Percentiles rank a stretch among this genome's conserved stretches.
Evolutionary conservation across 208 protist species (phyloP).

Genomic region (Wallacemonas collosoma): DNA sequence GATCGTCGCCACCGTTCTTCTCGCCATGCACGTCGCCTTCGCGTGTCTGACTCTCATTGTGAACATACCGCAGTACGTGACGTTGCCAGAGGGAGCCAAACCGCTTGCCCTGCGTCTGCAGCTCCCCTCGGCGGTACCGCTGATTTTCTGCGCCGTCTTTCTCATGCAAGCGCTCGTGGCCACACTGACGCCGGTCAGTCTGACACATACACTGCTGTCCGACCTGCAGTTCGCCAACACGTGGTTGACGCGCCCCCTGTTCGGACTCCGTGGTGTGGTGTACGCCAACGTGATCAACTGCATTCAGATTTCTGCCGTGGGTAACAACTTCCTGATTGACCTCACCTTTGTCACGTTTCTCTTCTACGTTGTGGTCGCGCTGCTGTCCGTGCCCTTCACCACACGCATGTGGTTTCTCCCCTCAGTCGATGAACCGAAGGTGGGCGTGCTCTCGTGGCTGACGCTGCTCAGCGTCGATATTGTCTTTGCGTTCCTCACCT

Average conservation of each 20-base stretch:
- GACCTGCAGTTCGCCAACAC: conserved; percentile 67
- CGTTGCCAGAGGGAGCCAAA: conserved; percentile 25
- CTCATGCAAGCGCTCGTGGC: conserved; percentile 58
- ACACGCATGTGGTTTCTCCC: conserved; percentile 80
- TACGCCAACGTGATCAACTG: conserved; percentile 76
- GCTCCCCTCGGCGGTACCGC: conserved; percentile 49
- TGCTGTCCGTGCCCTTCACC: conserved; percentile 73
- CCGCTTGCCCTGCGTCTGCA: conserved; percentile 47
- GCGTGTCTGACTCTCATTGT: conserved; percentile 41
- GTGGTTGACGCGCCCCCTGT: conserved; percentile 68
- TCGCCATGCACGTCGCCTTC: conserved; percentile 45
- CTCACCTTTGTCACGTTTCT: conserved; percentile 47
- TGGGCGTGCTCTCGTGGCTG: conserved; percentile 60
- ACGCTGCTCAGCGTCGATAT: conserved; percentile 57
- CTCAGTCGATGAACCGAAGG: conserved; percentile 72
- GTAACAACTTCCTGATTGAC: conserved; percentile 75
- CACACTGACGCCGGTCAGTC: conserved; percentile 37
- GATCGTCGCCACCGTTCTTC: conserved; percentile 45
- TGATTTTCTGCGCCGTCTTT: conserved; percentile 61
- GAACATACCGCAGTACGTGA: conserved; percentile 33
- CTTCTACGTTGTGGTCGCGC: conserved; percentile 55
- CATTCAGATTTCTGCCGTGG: conserved; percentile 58
- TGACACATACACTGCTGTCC: conserved; percentile 53
- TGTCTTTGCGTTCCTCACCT: conserved; percentile 39
- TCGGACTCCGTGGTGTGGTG: conserved; percentile 66